Evolutionary conservation across 2,329 filamentous ascomycete species (phyloP).

Genomic region (Pleurostoma richardsiae): DNA sequence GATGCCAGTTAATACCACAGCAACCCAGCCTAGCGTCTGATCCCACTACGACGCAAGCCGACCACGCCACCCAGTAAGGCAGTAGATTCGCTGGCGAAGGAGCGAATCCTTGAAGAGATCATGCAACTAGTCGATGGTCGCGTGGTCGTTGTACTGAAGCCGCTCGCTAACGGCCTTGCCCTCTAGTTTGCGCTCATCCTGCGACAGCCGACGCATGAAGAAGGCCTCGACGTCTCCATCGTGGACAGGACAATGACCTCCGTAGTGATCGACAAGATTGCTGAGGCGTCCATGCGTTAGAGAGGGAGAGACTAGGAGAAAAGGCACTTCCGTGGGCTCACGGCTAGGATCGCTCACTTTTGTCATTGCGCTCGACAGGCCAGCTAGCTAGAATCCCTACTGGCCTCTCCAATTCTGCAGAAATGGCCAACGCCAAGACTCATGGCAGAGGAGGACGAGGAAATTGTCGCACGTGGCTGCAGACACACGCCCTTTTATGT

Average conservation of each 20-base stretch:
- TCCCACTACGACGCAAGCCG: constrained; percentile 41
- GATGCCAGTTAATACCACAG: constrained; percentile 45
- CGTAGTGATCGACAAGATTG: no score
- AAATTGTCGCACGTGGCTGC: no score
- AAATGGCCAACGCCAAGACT: no score
- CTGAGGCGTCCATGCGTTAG: no score
- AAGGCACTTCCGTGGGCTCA: no score
- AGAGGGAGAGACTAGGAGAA: no score
- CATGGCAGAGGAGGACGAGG: no score
- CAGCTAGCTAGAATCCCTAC: no score
- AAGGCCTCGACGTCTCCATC: constrained; percentile 11
- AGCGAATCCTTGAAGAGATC: constrained; percentile 55
- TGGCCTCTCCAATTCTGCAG: no score
- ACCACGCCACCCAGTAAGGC: constrained; percentile 15
- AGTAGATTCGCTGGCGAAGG: constrained; percentile 40
- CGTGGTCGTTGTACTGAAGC: constrained; percentile 56
- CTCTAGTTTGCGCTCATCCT: constrained; percentile 16
- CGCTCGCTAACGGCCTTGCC: constrained; percentile 44
- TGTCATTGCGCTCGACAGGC: no score
- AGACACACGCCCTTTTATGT: no score
- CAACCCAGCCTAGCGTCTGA: constrained; percentile 48
- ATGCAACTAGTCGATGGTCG: constrained; percentile 58
- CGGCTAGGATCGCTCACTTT: no score
- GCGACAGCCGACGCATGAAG: constrained; percentile 27
- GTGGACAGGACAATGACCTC: not conserved